Conservation (phyloP, 2,329 filamentous ascomycete species). For the Cordyceps pruinosa region DNA sequence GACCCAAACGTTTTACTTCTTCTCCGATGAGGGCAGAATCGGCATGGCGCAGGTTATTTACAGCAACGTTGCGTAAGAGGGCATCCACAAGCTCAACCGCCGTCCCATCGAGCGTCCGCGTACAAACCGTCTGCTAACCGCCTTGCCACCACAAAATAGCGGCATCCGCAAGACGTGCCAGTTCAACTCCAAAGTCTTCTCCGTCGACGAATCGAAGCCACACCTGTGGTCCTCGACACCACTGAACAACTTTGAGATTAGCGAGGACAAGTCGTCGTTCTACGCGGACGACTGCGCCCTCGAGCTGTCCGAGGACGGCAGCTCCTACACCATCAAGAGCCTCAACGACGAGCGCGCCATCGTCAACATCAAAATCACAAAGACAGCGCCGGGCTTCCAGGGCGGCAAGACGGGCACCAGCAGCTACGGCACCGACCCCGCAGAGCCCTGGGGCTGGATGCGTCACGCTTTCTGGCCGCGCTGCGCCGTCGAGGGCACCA, state of each 20-base stretch:
- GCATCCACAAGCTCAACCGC: neutral
- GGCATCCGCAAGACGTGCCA: slow-evolving; percentile 86
- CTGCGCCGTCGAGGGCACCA: slow-evolving; percentile 72
- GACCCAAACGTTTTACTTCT: slow-evolving; percentile 90
- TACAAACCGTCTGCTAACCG: slow-evolving; percentile 16
- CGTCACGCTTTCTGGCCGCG: slow-evolving; percentile 92
- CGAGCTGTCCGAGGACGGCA: slow-evolving; percentile 79
- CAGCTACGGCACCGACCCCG: slow-evolving; percentile 77
- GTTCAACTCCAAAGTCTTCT: slow-evolving; percentile 92
- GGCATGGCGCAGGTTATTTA: slow-evolving; percentile 89
- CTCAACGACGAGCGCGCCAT: slow-evolving; percentile 72
- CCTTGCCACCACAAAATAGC: slow-evolving; percentile 38
- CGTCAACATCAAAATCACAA: slow-evolving; percentile 79
- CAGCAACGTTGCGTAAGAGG: slow-evolving; percentile 83
- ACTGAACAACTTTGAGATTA: slow-evolving; percentile 74
- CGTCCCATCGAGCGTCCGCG: neutral
- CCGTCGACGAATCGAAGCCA: slow-evolving; percentile 62
- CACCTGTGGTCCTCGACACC: slow-evolving; percentile 79
- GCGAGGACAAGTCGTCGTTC: slow-evolving; percentile 74
- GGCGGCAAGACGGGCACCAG: slow-evolving; percentile 78
- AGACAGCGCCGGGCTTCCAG: slow-evolving; percentile 71
- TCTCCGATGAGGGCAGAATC: slow-evolving; percentile 67
- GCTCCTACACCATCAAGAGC: slow-evolving; percentile 82
- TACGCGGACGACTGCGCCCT: slow-evolving; percentile 80
- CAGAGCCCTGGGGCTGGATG: slow-evolving; percentile 87